phyloP scores from a whole-genome alignment of 2,329 filamentous ascomycete species.

The Exophiala calicioides region DNA sequence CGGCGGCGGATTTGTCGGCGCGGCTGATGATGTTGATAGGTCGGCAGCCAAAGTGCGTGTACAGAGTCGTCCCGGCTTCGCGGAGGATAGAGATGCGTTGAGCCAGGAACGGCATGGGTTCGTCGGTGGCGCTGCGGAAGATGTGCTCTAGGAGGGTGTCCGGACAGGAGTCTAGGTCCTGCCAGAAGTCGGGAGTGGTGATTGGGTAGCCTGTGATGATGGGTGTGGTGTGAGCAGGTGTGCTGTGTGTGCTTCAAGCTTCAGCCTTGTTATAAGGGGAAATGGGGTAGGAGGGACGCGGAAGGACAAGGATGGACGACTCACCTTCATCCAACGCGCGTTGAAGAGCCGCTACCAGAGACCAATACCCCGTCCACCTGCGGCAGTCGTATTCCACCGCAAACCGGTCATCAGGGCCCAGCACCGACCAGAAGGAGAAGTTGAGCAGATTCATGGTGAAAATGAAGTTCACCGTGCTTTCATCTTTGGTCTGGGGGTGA shows the following conservation, averaged over 20 bases:
- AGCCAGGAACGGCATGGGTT: constrained; percentile 80
- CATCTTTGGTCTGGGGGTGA: constrained; percentile 74
- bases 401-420: constrained; percentile 70
- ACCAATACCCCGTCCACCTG: constrained; percentile 94
- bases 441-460: constrained; percentile 97
- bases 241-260: too few relatives aligned
- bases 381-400: constrained; percentile 77
- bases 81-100: constrained; percentile 77
- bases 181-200: constrained; percentile 85
- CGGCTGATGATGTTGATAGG: constrained; percentile 72
- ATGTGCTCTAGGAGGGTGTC: constrained; percentile 72
- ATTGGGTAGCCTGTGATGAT: constrained; percentile 74
- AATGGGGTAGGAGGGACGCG: background rate
- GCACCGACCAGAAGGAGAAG: constrained; percentile 93
- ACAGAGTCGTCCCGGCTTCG: constrained; percentile 78
- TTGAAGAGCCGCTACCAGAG: constrained; percentile 81
- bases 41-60: constrained; percentile 75
- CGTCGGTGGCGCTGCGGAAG: constrained; percentile 82
- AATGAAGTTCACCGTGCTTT: constrained; percentile 82
- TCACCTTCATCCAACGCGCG: constrained; percentile 85
- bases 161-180: constrained; percentile 72
- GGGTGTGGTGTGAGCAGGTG: constrained; percentile 1
- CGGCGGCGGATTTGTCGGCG: constrained; percentile 76
- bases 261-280: background rate
- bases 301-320: background rate